phyloP scores from a whole-genome alignment of 495 filamentous ascomycete species.

The Neurospora sp. region DNA sequence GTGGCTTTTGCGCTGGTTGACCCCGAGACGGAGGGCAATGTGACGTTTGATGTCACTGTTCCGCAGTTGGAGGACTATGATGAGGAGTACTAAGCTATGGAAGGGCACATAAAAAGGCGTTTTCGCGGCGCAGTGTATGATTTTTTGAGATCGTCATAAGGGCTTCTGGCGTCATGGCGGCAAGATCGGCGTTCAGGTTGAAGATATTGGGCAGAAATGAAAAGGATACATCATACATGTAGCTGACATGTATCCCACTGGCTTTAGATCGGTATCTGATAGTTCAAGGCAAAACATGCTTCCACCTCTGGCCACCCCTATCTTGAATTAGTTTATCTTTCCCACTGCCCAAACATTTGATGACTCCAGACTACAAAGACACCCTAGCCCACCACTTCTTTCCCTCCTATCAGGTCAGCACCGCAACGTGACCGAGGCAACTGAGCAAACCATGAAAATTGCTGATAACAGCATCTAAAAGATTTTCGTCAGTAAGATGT shows the following conservation, averaged over 20 bases:
- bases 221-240: background rate
- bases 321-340: background rate
- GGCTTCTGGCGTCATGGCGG: background rate
- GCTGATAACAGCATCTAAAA: background rate
- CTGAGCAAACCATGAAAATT: background rate
- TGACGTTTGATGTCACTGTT: conserved; percentile 54
- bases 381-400: background rate
- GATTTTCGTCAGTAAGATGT: background rate
- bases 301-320: background rate
- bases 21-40: conserved; percentile 37
- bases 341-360: background rate
- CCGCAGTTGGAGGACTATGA: conserved; percentile 43
- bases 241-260: background rate
- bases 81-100: conserved; percentile 1
- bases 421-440: background rate
- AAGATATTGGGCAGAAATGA: background rate
- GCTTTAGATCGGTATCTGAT: background rate
- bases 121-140: background rate
- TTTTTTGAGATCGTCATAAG: background rate
- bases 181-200: background rate
- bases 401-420: background rate
- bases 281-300: background rate
- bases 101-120: background rate
- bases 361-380: background rate
- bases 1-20: conserved; percentile 60